Evolutionary conservation across 352 stramenopile species (phyloP), one percentile per base, ranked within the genome.

Genomic region (Pythium biforme): DNA sequence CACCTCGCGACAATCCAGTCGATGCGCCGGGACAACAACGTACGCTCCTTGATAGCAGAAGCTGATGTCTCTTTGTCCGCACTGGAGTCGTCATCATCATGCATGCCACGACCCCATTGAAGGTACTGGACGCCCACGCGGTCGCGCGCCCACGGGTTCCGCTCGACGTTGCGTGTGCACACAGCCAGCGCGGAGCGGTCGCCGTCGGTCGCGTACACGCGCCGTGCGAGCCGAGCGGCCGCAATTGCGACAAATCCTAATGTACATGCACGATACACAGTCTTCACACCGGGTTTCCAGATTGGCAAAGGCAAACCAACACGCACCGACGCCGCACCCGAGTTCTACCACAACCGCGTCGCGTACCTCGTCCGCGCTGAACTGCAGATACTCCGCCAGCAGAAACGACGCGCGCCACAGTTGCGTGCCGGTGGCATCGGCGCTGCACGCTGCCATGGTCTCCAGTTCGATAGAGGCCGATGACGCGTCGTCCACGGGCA

Each of bases 381-480:
- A 68, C 27, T 71, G 64, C 22, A 90, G 60, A 50, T 75, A 86
- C 50, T 89, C 79, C 7, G 73, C 73, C 20, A 89, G 59, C 20
- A 89, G 57, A 23, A 89, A 71, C 23, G 82, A 79, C 50, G 75
- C 79, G 29, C 77, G 73, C 79, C 82, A 72, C 1, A 72, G 11
- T 29, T 72, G 65, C 22, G 40, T 31, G 41, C 65, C 65, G 10
- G 65, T 68, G 0, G 27, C 43, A 5, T 54, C 37, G 1, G 41
- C 54, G 41, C 37, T 29, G 4, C 61, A 39, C 4, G 17, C 27
- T 4, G 1, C 14, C 46, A 48, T 23, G 0, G 61, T 59, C 47
- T 68, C 61, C 3, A 68, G 10, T 5, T 20, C 53, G 39, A 48
- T 33, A 7, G 37, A 12, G 37, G 17, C 12, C 5, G 31, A 5